phyloP scores from a whole-genome alignment of 2,329 filamentous ascomycete species.

The Fusarium fracticaudum region DNA sequence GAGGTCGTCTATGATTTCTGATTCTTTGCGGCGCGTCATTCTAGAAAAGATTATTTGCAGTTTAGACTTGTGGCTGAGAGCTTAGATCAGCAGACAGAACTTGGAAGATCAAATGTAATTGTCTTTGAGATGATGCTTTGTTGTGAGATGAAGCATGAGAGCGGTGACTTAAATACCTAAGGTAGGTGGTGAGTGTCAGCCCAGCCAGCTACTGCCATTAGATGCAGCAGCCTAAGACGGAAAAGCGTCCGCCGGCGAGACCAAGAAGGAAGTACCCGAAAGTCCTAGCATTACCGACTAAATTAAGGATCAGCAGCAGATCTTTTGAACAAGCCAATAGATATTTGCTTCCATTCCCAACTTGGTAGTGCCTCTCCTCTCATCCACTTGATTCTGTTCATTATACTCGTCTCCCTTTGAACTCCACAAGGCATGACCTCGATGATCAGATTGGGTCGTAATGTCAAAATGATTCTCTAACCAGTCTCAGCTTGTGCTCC shows the following conservation, averaged over 20 bases:
- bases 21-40: slow-evolving; percentile 13
- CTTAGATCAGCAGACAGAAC: no score
- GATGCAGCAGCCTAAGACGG: neutral
- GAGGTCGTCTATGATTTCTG: slow-evolving; percentile 10
- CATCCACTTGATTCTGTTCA: neutral
- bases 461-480: neutral
- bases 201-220: neutral
- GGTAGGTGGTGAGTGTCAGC: neutral
- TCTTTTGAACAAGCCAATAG: neutral
- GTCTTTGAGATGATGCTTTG: neutral
- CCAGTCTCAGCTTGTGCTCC: neutral
- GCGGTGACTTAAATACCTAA: neutral
- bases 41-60: neutral
- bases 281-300: neutral
- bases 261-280: slow-evolving; percentile 8
- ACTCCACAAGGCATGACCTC: neutral
- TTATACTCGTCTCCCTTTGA: neutral
- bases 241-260: slow-evolving; percentile 4
- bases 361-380: neutral
- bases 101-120: neutral
- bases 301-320: neutral
- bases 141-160: no score
- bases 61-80: no score
- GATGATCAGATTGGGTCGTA: neutral
- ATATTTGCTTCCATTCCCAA: neutral